Conservation (phyloP, 1,284 basidiomycete genomes). For the Hemileia vastatrix region DNA sequence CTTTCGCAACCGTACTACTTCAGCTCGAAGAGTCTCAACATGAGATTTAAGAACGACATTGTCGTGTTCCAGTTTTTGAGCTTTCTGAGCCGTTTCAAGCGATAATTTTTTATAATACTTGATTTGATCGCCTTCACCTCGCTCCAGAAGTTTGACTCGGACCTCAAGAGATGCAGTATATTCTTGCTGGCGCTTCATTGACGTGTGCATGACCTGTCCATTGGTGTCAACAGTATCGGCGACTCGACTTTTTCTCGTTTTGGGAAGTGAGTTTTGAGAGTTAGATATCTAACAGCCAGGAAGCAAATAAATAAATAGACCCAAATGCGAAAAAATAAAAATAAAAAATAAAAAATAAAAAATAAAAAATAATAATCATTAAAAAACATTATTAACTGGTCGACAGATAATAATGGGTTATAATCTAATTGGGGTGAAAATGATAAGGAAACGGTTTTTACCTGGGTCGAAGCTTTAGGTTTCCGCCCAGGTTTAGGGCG, state of each 20-base stretch:
- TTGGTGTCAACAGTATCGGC: background rate
- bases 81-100: slow-evolving; percentile 1
- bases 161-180: slow-evolving; percentile 14
- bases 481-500: slow-evolving; percentile 23
- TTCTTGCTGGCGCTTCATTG: slow-evolving; percentile 5
- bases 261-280: no score
- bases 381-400: background rate
- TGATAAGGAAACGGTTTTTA: background rate
- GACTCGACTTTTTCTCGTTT: no score
- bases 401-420: background rate
- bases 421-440: background rate
- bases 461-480: slow-evolving; percentile 5
- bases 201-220: background rate
- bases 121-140: slow-evolving; percentile 8
- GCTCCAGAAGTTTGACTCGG: slow-evolving; percentile 10
- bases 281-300: no score
- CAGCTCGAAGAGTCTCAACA: slow-evolving; percentile 10
- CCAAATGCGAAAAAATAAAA: no score
- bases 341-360: no score
- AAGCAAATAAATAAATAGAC: no score
- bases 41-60: slow-evolving; percentile 15
- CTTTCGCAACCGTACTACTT: slow-evolving; percentile 19
- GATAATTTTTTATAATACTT: slow-evolving; percentile 17
- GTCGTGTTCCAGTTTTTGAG: slow-evolving; percentile 1
- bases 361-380: background rate